Evolutionary conservation across 2,329 filamentous ascomycete species (phyloP), one percentile per base, ranked within the genome.

Genomic region (Daldinia eschscholtzii): DNA sequence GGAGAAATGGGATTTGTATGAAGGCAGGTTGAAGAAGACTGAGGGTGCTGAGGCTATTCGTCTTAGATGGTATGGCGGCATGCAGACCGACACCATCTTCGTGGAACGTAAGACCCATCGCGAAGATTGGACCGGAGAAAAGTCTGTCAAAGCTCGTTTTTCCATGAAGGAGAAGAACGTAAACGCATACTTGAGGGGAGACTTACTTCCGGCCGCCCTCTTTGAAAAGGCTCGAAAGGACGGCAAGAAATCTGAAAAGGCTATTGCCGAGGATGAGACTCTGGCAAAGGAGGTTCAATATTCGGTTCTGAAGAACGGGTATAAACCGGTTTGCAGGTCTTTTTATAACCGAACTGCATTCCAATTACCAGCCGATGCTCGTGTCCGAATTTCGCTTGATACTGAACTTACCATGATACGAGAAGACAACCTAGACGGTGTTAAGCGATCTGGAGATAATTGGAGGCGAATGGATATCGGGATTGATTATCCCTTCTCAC

Each of bases 341-440:
- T 99, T 99, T 83, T 99, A 99, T 83, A 97, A 99, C 83, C 93
- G 96, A 58, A 98, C 95, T 4, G 96, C 96, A 15, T 99, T 99
- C 82, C 96, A 99, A 84, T 88, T 99, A 37, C 96, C 96, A 0
- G 96, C 95, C 28, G 96, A 99, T 81, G 95, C 95, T 6, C 91
- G 96, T 73, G 96, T 99, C 55, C 93, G 96, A 77, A 97, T 99
- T 73, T 98, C 96, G 0, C 88, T 99, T 15, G 96, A 99, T 78
- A 98, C 96, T 0, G 96, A 99, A 79, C 86, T 99, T 63, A 94
- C 93, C 37, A 97, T 99, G 93, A 85, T 93, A 55, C 92, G 96
- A 28, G 96, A 99, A 80, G 96, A 99, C 79, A 98, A 98, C 77
- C 82, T 98, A 42, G 94, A 97, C 76, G 95, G 94, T 48, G 87